phyloP scores from a whole-genome alignment of 1,139 yeast genomes.

The Scheffersomyces stambukii region DNA sequence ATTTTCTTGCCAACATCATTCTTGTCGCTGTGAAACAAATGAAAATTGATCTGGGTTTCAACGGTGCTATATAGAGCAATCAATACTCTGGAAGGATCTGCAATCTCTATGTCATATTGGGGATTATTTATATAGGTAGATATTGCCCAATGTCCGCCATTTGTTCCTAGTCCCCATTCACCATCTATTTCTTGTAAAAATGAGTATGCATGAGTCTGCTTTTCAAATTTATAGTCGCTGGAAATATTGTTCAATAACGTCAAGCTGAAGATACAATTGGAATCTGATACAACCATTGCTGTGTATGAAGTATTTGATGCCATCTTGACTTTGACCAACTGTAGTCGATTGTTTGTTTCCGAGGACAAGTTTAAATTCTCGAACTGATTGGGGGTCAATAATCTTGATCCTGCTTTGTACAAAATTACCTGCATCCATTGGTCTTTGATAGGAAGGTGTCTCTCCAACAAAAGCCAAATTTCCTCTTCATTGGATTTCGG shows the following conservation, averaged over 20 bases:
- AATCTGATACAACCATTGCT: conserved; percentile 20
- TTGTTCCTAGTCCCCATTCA: conserved; percentile 43
- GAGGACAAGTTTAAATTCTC: conserved; percentile 16
- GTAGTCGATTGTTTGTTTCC: conserved; percentile 28
- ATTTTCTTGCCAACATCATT: conserved; percentile 13
- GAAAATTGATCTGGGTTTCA: conserved; percentile 23
- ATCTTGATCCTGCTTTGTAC: conserved; percentile 23
- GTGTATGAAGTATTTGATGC: conserved; percentile 31
- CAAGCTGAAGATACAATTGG: conserved; percentile 31
- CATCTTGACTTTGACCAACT: conserved; percentile 20
- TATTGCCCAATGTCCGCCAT: conserved; percentile 58
- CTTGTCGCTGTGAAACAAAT: conserved; percentile 34
- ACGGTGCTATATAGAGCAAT: conserved; percentile 20
- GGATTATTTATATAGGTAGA: conserved; percentile 59
- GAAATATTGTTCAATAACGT: conserved; percentile 22
- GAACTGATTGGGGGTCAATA: conserved; percentile 27
- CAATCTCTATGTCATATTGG: conserved; percentile 41
- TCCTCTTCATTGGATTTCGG: conserved; percentile 20
- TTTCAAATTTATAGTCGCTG: conserved; percentile 19
- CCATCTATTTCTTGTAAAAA: conserved; percentile 25
- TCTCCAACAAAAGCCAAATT: conserved; percentile 51
- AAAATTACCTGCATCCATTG: conserved; percentile 25
- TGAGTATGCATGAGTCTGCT: conserved; percentile 20
- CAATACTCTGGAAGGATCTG: conserved; percentile 12
- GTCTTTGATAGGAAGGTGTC: conserved; percentile 21